These are phyloP conservation scores for Naganishia albida DNA, from an alignment of 1,284 basidiomycete genomes.

Conservation along the genomic window DNA sequence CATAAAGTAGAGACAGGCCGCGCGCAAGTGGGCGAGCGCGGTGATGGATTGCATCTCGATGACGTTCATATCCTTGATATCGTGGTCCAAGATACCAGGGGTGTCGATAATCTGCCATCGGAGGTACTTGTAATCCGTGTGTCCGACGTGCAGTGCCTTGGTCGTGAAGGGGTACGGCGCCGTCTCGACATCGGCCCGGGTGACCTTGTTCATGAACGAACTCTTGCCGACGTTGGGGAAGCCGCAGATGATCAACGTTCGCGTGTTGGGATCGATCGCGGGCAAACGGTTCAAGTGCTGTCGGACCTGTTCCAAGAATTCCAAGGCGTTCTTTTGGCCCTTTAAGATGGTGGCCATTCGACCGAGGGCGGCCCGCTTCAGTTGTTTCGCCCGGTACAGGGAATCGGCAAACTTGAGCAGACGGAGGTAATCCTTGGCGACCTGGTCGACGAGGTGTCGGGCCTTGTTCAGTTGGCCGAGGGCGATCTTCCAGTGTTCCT, in stretches of 20 bases:
- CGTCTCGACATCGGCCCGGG: constrained; percentile 85
- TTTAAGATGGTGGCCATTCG: constrained; percentile 97
- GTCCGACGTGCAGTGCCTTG: constrained; percentile 92
- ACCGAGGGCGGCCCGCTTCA: constrained; percentile 90
- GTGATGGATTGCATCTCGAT: constrained; percentile 99
- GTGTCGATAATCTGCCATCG: constrained; percentile 98
- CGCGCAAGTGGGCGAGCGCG: constrained; percentile 87
- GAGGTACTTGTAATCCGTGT: constrained; percentile 95
- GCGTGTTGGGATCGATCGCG: constrained; percentile 93
- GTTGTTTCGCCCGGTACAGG: constrained; percentile 93
- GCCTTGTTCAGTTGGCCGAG: constrained; percentile 91
- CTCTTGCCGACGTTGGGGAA: constrained; percentile 98
- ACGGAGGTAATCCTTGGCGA: constrained; percentile 92
- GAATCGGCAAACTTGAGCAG: constrained; percentile 95
- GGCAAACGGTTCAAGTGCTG: constrained; percentile 96
- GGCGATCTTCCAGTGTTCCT: constrained; percentile 97
- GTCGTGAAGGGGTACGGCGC: constrained; percentile 86
- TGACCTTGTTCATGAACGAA: constrained; percentile 97
- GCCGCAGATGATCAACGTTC: constrained; percentile 90
- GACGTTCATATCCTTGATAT: constrained; percentile 97
- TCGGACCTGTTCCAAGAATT: constrained; percentile 94
- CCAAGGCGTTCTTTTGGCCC: constrained; percentile 92
- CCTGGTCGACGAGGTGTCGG: constrained; percentile 89
- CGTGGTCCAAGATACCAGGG: constrained; percentile 76
- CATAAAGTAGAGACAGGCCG: constrained; percentile 93